phyloP scores from a whole-genome alignment of 2,329 filamentous ascomycete genomes.

The Coniochaeta sp. region DNA sequence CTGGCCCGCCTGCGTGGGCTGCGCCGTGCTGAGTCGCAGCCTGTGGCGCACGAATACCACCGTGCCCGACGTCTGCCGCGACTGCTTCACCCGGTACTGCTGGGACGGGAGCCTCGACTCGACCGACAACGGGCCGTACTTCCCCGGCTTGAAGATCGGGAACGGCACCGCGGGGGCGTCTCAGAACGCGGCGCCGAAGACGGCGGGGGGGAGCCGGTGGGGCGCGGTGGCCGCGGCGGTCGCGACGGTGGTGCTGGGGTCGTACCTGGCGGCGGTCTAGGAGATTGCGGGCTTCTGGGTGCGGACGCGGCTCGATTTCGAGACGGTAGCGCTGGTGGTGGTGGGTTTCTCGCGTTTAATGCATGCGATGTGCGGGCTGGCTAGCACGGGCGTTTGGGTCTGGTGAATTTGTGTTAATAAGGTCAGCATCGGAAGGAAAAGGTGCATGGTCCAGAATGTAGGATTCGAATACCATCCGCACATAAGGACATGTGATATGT shows the following conservation, averaged over 20 bases:
- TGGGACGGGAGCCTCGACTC: conserved; percentile 69
- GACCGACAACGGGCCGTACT: conserved; percentile 15
- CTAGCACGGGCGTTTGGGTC: neutral
- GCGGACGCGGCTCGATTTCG: neutral
- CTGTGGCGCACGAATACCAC: conserved; percentile 62
- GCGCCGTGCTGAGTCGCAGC: conserved; percentile 74
- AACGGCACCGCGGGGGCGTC: conserved; percentile 8
- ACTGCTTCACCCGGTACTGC: conserved; percentile 80
- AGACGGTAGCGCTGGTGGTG: neutral
- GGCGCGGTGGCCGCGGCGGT: conserved; percentile 4
- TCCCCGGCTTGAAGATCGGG: conserved; percentile 22
- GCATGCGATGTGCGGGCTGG: neutral
- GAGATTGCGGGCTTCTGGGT: neutral
- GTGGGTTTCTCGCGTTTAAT: neutral
- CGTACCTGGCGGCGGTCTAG: neutral
- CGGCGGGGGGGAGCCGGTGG: neutral
- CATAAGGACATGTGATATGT: neutral
- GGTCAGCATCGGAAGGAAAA: neutral
- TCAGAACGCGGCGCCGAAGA: conserved; percentile 4
- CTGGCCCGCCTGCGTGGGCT: conserved; percentile 83
- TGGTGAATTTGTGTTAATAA: neutral
- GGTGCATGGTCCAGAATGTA: neutral
- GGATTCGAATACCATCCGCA: neutral
- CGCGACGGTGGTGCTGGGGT: conserved; percentile 4
- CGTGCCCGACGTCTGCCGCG: conserved; percentile 63